phyloP scores from a whole-genome alignment of 192 early-diverging fungal genomes.

The Physocladia obscura region DNA sequence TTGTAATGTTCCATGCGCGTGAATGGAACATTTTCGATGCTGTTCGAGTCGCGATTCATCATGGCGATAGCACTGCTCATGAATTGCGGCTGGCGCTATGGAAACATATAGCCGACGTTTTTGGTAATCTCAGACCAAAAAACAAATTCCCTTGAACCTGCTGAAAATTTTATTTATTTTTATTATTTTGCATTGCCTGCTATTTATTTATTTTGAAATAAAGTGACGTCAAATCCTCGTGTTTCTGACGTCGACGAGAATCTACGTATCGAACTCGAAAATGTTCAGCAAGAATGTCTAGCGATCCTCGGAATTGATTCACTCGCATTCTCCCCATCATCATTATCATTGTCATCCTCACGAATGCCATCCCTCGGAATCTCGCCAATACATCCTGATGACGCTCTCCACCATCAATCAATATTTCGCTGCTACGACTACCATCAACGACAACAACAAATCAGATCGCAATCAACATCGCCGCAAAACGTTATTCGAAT shows the following conservation, averaged over 20 bases:
- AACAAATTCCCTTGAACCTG: no score
- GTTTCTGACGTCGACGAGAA: background rate
- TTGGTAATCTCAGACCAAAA: background rate
- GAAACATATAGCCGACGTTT: background rate
- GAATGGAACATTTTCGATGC: conserved; percentile 15
- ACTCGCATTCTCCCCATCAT: no score
- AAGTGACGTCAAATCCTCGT: background rate
- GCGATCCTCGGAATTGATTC: background rate
- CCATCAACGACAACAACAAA: background rate
- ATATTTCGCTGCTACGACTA: no score
- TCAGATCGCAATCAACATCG: background rate
- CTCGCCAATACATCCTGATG: no score
- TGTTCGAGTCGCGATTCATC: background rate
- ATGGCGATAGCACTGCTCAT: background rate
- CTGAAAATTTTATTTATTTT: no score
- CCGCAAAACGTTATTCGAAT: background rate
- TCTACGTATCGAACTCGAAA: background rate
- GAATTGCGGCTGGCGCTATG: background rate
- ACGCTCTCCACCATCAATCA: no score
- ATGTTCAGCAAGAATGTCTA: background rate
- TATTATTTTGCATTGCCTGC: background rate
- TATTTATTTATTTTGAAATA: background rate
- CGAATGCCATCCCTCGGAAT: background rate
- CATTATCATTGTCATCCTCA: no score
- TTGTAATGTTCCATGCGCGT: background rate